phyloP scores from a whole-genome alignment of 805 yeast species.

The Candida wancherniae region DNA sequence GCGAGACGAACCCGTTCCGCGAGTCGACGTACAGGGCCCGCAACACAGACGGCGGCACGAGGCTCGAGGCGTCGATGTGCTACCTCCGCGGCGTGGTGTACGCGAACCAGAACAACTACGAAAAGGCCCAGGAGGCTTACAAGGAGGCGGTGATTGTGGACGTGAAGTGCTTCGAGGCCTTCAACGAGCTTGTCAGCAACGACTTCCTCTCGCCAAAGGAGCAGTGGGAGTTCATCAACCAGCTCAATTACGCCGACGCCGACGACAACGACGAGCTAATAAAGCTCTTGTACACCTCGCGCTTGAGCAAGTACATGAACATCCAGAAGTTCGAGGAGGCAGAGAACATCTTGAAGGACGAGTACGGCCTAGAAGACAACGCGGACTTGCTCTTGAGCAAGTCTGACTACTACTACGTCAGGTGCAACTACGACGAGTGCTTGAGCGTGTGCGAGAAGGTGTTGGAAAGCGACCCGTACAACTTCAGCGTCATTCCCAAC shows the following conservation, averaged over 20 bases:
- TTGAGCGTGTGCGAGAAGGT: conserved; percentile 64
- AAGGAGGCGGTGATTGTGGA: conserved; percentile 84
- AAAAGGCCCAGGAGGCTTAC: conserved; percentile 79
- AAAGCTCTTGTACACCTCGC: conserved; percentile 68
- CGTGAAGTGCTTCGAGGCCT: conserved; percentile 90
- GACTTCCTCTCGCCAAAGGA: conserved; percentile 77
- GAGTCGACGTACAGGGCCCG: conserved; percentile 36
- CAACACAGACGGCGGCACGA: conserved; percentile 76
- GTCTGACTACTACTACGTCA: conserved; percentile 67
- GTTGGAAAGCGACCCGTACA: conserved; percentile 59
- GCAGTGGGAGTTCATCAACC: conserved; percentile 73
- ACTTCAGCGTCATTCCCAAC: conserved; percentile 66
- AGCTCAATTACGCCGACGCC: conserved; percentile 63
- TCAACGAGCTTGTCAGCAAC: conserved; percentile 67
- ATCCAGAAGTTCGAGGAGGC: conserved; percentile 58
- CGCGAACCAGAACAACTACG: conserved; percentile 78
- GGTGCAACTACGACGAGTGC: conserved; percentile 77
- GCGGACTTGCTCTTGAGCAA: conserved; percentile 62
- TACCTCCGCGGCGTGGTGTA: conserved; percentile 79
- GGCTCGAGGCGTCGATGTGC: conserved; percentile 82
- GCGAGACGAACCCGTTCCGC: conserved; percentile 74
- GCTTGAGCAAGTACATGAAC: conserved; percentile 69
- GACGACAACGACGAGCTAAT: conserved; percentile 80
- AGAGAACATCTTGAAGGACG: conserved; percentile 59
- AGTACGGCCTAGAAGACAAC: conserved; percentile 65